These are phyloP conservation scores for Metschnikowia peoriensis DNA, from an alignment of 805 yeast genomes.

Conservation along the genomic window DNA sequence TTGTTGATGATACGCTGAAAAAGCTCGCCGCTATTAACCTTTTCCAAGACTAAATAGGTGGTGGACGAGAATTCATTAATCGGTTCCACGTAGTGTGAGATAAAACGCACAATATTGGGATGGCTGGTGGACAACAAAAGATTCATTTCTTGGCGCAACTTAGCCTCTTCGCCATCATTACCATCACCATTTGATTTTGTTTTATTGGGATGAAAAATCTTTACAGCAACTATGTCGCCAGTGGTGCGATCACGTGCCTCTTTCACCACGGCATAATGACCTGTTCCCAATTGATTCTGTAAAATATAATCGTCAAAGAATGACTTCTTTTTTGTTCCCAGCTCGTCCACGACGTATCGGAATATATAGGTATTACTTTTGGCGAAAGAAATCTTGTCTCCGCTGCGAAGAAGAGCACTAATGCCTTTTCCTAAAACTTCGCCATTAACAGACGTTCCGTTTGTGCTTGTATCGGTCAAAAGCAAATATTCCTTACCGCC, in stretches of 20 bases:
- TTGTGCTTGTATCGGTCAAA: slow-evolving; percentile 57
- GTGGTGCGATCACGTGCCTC: slow-evolving; percentile 59
- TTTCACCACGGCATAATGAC: slow-evolving; percentile 80
- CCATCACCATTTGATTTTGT: slow-evolving; percentile 12
- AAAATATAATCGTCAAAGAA: slow-evolving; percentile 57
- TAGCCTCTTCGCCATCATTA: slow-evolving; percentile 22
- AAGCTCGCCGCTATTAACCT: slow-evolving; percentile 71
- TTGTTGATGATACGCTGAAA: slow-evolving; percentile 70
- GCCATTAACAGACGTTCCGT: slow-evolving; percentile 69
- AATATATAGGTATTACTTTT: slow-evolving; percentile 47
- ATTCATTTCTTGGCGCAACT: slow-evolving; percentile 64
- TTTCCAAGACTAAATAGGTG: slow-evolving; percentile 67
- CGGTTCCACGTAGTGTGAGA: slow-evolving; percentile 56
- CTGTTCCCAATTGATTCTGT: slow-evolving; percentile 66
- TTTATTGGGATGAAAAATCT: slow-evolving; percentile 62
- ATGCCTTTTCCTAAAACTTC: slow-evolving; percentile 49
- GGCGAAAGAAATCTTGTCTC: slow-evolving; percentile 63
- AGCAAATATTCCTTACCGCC: slow-evolving; percentile 38
- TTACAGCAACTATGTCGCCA: slow-evolving; percentile 68
- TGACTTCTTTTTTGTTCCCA: slow-evolving; percentile 27
- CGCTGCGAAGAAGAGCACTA: slow-evolving; percentile 52
- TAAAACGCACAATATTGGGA: slow-evolving; percentile 65
- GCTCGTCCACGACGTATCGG: slow-evolving; percentile 37
- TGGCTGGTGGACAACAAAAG: slow-evolving; percentile 65
- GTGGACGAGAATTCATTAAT: slow-evolving; percentile 49